Base-by-base conservation (phyloP, 1,139 yeast species). In the Debaryomyces robertsiae region DNA sequence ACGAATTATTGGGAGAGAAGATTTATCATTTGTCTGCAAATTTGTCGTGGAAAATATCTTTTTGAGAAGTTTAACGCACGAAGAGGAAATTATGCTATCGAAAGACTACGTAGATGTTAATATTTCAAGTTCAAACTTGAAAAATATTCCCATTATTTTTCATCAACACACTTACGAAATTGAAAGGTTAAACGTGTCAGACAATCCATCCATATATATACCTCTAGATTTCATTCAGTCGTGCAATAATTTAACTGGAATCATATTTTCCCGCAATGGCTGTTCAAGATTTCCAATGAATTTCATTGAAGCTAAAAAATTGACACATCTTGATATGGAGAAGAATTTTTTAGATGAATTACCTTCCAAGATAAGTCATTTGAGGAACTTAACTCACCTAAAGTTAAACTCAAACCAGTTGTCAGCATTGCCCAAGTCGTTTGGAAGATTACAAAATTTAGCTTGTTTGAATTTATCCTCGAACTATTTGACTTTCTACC, bases 221-320 rank as follows among this genome's bases (percentile, higher is more conserved):
- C 96, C 97, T 0, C 66, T 81, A 43, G 96, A 90, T 58, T 90
- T 90, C 57, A 82, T 90, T 50, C 95, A 89, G 57, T 81, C 88
- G 22, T 85, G 96, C 50, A 75, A 80, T 37, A 86, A 86, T 53
- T 69, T 91, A 49, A 75, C 78, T 24, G 77, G 80, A 42, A 72
- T 90, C 44, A 75, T 81, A 40, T 88, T 82, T 67, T 80, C 88
- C 1, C 74, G 81, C 46, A 86, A 88, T 53, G 86, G 95, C 42
- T 79, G 88, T 13, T 78, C 84, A 7, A 75, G 71, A 40, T 85
- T 91, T 56, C 97, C 97, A 2, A 60, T 71, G 29, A 84, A 87
- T 50, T 74, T 91, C 37, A 72, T 84, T 3, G 83, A 82, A 48
- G 90, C 95, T 0, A 73, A 75, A 31, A 76, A 80, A 39, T 71